Conservation (phyloP, 1,284 basidiomycete genomes). For the Marasmius oreades region DNA sequence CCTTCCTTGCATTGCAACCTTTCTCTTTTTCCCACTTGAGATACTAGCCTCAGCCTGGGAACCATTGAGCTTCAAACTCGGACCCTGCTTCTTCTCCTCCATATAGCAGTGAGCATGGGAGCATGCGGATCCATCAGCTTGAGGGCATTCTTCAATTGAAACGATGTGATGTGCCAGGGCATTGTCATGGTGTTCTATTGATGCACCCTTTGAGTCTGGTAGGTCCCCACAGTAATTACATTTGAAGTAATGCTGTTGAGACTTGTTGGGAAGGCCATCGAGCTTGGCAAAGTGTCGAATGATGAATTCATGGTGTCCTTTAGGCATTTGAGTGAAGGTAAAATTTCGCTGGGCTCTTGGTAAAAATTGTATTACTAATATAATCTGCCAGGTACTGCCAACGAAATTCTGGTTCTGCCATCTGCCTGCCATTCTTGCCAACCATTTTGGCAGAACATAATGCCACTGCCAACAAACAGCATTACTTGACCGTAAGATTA, state of each 20-base stretch:
- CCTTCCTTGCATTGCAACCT: neutral
- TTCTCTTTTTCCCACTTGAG: neutral
- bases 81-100: neutral
- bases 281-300: neutral
- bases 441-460: no score
- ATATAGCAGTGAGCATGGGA: neutral
- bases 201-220: constrained; percentile 9
- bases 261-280: neutral
- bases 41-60: no score
- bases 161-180: constrained; percentile 14
- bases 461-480: no score
- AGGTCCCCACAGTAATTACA: neutral
- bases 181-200: constrained; percentile 19
- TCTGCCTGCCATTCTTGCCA: no score
- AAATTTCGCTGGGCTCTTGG: no score
- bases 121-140: neutral
- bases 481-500: no score
- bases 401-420: no score
- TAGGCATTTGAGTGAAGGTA: no score
- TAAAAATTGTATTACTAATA: no score
- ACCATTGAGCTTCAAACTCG: no score
- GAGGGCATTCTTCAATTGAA: constrained; percentile 8
- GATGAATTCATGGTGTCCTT: no score
- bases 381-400: no score
- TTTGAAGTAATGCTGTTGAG: neutral